Percentiles rank a stretch among this genome's conserved stretches.
Conservation (phyloP, 106 monocot genomes). For the Acanthochlamys bracteata region DNA sequence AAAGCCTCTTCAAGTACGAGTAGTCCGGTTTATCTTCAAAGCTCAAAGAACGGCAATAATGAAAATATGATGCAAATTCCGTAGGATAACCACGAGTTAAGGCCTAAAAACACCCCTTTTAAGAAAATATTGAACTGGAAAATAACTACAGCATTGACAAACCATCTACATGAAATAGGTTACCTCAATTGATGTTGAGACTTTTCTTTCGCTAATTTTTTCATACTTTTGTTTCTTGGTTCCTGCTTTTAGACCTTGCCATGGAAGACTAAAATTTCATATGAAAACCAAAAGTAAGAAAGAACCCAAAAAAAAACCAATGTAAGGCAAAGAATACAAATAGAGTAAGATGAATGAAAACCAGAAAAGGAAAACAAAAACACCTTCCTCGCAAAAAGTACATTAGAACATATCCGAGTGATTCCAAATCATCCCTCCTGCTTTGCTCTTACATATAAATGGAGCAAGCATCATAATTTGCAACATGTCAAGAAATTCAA, state of each 20-base stretch:
- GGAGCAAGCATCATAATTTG: neutral
- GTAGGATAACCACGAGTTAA: conserved; percentile 77
- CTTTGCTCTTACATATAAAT: conserved; percentile 72
- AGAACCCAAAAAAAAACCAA: too few relatives aligned
- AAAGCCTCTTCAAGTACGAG: conserved; percentile 82
- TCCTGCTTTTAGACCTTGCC: conserved; percentile 97
- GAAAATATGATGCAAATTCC: conserved; percentile 97
- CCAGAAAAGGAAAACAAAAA: too few relatives aligned
- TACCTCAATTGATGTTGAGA: conserved; percentile 95
- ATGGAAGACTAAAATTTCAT: conserved; percentile 79
- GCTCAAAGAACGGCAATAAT: conserved; percentile 88
- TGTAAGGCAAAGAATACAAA: too few relatives aligned
- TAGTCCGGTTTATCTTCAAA: conserved; percentile 95
- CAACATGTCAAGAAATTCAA: neutral
- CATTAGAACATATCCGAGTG: conserved; percentile 91
- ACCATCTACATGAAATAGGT: neutral
- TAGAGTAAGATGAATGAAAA: too few relatives aligned
- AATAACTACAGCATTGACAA: neutral
- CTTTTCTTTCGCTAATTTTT: conserved; percentile 93
- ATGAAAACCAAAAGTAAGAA: neutral
- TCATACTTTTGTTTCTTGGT: conserved; percentile 97
- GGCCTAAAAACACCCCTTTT: too few relatives aligned
- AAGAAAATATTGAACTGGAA: neutral
- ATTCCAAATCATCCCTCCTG: conserved; percentile 94
- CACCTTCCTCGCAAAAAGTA: conserved; percentile 95